These are phyloP conservation scores for Chalciporus piperatus DNA, from an alignment of 768 basidiomycete genomes.

Conservation along the genomic window DNA sequence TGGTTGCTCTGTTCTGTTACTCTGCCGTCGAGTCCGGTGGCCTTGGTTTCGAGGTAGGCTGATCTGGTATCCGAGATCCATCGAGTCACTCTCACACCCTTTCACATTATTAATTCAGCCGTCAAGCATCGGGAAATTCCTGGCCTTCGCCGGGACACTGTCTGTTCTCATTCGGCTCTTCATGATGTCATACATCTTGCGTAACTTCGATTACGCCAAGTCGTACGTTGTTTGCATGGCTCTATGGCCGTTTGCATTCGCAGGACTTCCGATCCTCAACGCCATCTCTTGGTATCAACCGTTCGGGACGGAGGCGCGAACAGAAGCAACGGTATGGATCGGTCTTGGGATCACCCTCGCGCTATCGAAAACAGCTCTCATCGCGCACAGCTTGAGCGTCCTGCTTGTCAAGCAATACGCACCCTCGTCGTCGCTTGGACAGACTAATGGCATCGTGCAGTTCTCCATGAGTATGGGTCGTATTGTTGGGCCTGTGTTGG, in stretches of 20 bases:
- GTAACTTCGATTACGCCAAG: too few species aligned
- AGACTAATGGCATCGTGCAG: conserved; percentile 62
- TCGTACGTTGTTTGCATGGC: too few species aligned
- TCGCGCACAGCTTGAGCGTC: conserved; percentile 48
- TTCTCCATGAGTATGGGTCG: conserved; percentile 53
- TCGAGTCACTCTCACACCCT: conserved; percentile 13
- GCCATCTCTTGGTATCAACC: conserved; percentile 36
- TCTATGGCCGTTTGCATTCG: conserved; percentile 20
- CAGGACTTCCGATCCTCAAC: conserved; percentile 46
- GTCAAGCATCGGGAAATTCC: conserved; percentile 53
- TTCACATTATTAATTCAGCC: conserved; percentile 32
- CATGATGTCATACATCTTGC: too few species aligned
- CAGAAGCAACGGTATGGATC: conserved; percentile 40
- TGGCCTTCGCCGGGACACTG: conserved; percentile 43
- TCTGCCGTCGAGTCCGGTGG: conserved; percentile 53
- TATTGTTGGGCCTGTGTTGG: conserved; percentile 47
- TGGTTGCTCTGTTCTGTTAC: conserved; percentile 63
- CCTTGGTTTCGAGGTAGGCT: conserved; percentile 47
- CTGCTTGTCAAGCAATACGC: conserved; percentile 54
- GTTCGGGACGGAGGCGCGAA: not conserved
- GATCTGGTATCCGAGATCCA: not conserved
- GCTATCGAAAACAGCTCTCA: conserved; percentile 26
- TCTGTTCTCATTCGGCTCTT: too few species aligned
- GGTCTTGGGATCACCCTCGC: conserved; percentile 42
- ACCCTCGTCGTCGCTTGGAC: conserved; percentile 48